Percentiles rank a stretch among this genome's conserved stretches.
These are phyloP conservation scores for Kalmusia sp. DNA, from an alignment of 2,329 filamentous ascomycete genomes.

Conservation along the genomic window DNA sequence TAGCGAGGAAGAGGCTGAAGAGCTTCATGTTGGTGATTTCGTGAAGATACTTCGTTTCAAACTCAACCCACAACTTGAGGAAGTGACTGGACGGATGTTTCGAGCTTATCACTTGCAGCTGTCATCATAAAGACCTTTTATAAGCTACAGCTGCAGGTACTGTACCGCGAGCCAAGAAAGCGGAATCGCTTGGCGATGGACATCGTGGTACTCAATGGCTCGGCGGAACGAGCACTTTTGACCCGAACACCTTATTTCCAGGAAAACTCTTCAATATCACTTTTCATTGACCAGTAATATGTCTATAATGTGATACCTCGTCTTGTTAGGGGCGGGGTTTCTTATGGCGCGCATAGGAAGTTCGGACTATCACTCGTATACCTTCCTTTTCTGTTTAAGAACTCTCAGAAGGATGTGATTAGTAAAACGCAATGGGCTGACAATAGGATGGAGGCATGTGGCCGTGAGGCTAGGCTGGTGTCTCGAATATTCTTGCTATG, in stretches of 20 bases:
- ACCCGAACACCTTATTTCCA: not conserved
- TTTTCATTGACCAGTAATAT: not conserved
- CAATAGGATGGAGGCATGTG: too few species aligned
- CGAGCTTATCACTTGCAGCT: not conserved
- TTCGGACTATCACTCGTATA: not conserved
- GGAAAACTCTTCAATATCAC: not conserved
- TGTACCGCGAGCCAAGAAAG: not conserved
- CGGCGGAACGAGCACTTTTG: not conserved
- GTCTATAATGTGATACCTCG: too few species aligned
- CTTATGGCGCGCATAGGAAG: not conserved
- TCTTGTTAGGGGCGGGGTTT: too few species aligned
- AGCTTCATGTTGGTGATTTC: conserved; percentile 6
- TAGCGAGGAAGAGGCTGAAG: conserved; percentile 7
- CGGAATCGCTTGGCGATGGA: conserved; percentile 8
- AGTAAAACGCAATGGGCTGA: too few species aligned
- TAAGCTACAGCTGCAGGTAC: conserved; percentile 1
- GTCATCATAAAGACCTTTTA: not conserved
- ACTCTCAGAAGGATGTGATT: not conserved
- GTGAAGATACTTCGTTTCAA: not conserved
- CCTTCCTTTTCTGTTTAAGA: not conserved
- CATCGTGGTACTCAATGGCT: conserved; percentile 7
- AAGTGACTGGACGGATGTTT: not conserved
- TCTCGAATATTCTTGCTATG: too few species aligned
- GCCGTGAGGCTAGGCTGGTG: not conserved
- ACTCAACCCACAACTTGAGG: not conserved